phyloP scores from a whole-genome alignment of 768 basidiomycete genomes.

The Suillus alpinus region DNA sequence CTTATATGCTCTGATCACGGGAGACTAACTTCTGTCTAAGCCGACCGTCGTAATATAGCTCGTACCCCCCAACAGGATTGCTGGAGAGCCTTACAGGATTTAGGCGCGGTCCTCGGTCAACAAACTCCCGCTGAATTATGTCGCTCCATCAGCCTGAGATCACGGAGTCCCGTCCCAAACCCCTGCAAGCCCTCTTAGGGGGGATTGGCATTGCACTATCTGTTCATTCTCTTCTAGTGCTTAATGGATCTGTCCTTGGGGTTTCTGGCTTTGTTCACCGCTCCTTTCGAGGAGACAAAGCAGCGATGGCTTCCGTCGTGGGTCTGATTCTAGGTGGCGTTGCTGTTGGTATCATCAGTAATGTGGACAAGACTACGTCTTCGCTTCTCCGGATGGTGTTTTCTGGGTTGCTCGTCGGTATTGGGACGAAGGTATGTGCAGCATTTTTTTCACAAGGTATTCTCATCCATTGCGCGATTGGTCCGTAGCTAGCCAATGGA shows the following conservation, averaged over 20 bases:
- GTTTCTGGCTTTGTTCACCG: conserved; percentile 61
- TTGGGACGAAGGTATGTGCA: conserved; percentile 52
- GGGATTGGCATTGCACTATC: conserved; percentile 52
- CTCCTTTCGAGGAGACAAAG: conserved; percentile 42
- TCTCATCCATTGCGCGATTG: not conserved
- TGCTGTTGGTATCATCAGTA: conserved; percentile 33
- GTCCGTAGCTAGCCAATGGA: conserved; percentile 50
- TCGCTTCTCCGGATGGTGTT: conserved; percentile 32
- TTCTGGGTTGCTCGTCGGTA: conserved; percentile 55
- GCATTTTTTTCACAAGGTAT: not conserved
- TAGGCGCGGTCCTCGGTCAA: not conserved
- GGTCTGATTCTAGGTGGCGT: conserved; percentile 53
- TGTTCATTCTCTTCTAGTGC: conserved; percentile 47
- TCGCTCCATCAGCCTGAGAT: not conserved
- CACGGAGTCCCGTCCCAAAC: conserved; percentile 30
- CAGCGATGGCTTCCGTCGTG: conserved; percentile 38
- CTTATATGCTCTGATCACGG: too few relatives aligned
- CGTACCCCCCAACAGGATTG: too few relatives aligned
- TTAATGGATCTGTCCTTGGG: conserved; percentile 57
- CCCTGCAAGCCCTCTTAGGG: conserved; percentile 53
- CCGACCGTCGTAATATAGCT: too few relatives aligned
- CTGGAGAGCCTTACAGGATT: not conserved
- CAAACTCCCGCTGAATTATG: not conserved
- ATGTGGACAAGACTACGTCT: conserved; percentile 24
- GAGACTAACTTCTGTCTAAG: too few relatives aligned